phyloP scores from a whole-genome alignment of 306 rosid genomes.

The Castanea sativa region DNA sequence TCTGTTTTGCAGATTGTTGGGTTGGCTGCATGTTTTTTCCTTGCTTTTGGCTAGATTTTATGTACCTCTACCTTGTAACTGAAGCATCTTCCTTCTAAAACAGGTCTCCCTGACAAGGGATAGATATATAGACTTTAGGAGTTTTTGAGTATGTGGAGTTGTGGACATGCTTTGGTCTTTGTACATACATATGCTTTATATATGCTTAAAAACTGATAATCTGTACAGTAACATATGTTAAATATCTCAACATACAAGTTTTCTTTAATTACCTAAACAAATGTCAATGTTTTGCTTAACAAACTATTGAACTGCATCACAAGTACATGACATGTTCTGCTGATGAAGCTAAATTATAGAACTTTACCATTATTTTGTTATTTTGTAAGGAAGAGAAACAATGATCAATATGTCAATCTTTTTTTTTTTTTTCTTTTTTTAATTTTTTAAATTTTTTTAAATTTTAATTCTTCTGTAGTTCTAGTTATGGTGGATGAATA shows the following conservation, averaged over 20 bases:
- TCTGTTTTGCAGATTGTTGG: neutral
- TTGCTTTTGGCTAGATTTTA: neutral
- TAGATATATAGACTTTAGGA: neutral
- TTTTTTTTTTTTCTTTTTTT: too few relatives aligned
- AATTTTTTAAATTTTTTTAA: neutral
- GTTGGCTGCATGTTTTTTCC: neutral
- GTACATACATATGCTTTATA: neutral
- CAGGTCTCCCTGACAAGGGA: neutral
- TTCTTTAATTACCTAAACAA: neutral
- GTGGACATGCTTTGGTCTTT: neutral
- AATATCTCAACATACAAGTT: neutral
- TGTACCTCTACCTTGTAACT: neutral
- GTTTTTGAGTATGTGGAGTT: neutral
- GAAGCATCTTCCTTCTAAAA: neutral
- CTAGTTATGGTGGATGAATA: constrained; percentile 2
- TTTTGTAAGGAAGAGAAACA: too few relatives aligned
- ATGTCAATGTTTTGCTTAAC: neutral
- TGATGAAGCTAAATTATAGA: neutral
- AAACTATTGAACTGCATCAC: neutral
- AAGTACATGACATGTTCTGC: constrained; percentile 5
- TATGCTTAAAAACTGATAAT: neutral
- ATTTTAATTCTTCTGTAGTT: neutral
- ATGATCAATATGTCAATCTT: too few relatives aligned
- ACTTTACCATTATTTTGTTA: neutral
- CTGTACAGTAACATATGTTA: neutral